phyloP scores from a whole-genome alignment of 2,329 filamentous ascomycete species.

The Onygenales sp. region DNA sequence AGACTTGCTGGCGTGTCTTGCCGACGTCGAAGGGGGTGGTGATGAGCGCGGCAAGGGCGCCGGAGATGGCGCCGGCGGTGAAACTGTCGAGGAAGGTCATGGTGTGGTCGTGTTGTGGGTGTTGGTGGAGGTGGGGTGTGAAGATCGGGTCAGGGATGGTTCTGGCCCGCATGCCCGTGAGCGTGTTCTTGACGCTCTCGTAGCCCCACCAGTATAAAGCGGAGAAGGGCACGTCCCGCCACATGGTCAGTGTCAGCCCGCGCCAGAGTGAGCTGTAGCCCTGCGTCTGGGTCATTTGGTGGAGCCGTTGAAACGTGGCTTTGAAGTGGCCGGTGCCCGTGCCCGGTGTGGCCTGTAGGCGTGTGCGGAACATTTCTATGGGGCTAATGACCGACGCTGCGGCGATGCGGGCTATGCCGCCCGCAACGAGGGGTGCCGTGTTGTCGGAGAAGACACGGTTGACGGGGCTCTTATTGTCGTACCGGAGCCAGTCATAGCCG shows the following conservation, averaged over 20 bases:
- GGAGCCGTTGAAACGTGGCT: conserved; percentile 66
- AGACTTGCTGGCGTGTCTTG: conserved; percentile 88
- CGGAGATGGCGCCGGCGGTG: conserved; percentile 71
- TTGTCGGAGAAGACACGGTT: conserved; percentile 53
- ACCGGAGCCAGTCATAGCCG: conserved; percentile 90
- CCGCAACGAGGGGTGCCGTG: conserved; percentile 71
- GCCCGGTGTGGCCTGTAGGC: conserved; percentile 69
- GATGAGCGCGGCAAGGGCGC: conserved; percentile 73
- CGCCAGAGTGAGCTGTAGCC: conserved; percentile 84
- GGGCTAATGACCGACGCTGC: conserved; percentile 79
- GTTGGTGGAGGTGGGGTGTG: conserved; percentile 37
- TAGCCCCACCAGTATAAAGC: conserved; percentile 98
- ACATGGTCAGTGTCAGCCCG: conserved; percentile 80
- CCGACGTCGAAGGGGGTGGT: conserved; percentile 97
- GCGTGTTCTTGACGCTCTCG: conserved; percentile 63
- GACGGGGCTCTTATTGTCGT: conserved; percentile 63
- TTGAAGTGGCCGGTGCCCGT: conserved; percentile 57
- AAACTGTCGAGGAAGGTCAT: conserved; percentile 85
- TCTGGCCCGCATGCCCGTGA: conserved; percentile 59
- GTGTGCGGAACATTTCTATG: conserved; percentile 87
- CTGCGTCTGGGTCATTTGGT: conserved; percentile 65
- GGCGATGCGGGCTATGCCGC: conserved; percentile 65
- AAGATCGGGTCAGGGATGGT: conserved; percentile 6
- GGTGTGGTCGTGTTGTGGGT: conserved; percentile 60
- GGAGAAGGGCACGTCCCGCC: conserved; percentile 95